phyloP scores from a whole-genome alignment of 306 rosid species.

The Benincasa hispida region DNA sequence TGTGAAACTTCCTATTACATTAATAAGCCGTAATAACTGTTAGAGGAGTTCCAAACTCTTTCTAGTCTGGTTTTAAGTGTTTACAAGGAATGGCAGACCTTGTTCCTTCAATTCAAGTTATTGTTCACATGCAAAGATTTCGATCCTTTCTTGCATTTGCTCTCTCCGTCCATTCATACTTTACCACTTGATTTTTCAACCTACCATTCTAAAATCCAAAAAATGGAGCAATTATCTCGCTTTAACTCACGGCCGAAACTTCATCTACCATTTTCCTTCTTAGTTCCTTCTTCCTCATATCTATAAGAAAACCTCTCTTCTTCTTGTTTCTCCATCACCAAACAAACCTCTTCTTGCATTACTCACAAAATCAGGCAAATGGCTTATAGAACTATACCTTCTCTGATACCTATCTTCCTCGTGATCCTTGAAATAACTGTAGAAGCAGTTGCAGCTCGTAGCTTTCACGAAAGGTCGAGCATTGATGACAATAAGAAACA shows the following conservation, averaged over 20 bases:
- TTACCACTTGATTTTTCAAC: neutral
- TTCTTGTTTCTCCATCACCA: slow-evolving; percentile 23
- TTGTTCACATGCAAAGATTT: neutral
- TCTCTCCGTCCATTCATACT: neutral
- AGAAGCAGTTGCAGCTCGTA: slow-evolving; percentile 30
- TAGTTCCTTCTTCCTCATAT: neutral
- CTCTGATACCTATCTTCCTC: slow-evolving; percentile 23
- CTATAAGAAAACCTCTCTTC: neutral
- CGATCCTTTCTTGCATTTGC: neutral
- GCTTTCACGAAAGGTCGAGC: slow-evolving; percentile 1
- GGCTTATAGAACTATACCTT: slow-evolving; percentile 16
- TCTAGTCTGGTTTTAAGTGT: neutral
- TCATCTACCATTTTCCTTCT: slow-evolving; percentile 20
- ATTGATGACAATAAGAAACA: slow-evolving; percentile 29
- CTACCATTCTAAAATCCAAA: neutral
- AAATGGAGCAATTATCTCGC: neutral
- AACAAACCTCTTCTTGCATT: neutral
- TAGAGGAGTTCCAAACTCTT: neutral
- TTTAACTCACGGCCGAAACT: neutral
- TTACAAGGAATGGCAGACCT: neutral
- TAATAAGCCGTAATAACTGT: neutral
- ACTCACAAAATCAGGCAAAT: neutral
- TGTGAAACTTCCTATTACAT: neutral
- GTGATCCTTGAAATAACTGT: slow-evolving; percentile 25
- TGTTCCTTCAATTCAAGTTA: neutral